Base-by-base conservation (phyloP, 2,329 filamentous ascomycete genomes). In the Pseudopithomyces chartarum region DNA sequence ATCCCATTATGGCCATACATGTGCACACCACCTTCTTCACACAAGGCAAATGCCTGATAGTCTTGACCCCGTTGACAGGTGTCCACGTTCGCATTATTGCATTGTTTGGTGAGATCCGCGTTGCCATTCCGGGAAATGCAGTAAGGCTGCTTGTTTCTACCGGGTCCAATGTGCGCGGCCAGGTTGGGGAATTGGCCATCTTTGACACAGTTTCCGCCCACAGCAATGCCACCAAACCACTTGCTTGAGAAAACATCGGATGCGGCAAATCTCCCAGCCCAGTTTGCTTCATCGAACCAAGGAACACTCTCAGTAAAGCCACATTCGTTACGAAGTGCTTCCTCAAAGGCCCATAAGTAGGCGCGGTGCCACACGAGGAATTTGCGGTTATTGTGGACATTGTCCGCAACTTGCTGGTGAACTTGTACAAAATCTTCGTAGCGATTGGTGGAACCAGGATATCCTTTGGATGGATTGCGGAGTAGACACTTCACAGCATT, bases 341-440 rank as follows among this genome's bases (percentile, higher is more conserved):
- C 63, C 64, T 81, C 79, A 57, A 78, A 80, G 2, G 68, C 65
- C 68, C 79, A 76, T 33, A 72, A 61, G 63, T 69, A 76, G 65
- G 78, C 78, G 39, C 79, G 70, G 67, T 80, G 78, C 78, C 78
- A 80, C 26, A 77, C 62, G 20, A 79, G 60, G 68, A 79, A 79
- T 52, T 74, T 75, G 43, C 57, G 42, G 53, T 68, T 75, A 20
- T 57, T 58, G 54, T 75, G 72, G 1, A 75, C 69, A 40, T 73
- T 72, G 48, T 65, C 66, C 0, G 71, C 73, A 17, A 73, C 56
- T 2, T 45, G 60, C 54, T 75, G 72, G 62, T 75, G 72, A 17
- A 75, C 64, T 19, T 69, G 66, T 34, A 74, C 69, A 11, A 74
- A 45, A 32, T 75, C 72, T 55, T 75, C 72, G 46, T 75, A 75